phyloP scores from a whole-genome alignment of 1,284 basidiomycete species.

The Takashimella tepidaria region DNA sequence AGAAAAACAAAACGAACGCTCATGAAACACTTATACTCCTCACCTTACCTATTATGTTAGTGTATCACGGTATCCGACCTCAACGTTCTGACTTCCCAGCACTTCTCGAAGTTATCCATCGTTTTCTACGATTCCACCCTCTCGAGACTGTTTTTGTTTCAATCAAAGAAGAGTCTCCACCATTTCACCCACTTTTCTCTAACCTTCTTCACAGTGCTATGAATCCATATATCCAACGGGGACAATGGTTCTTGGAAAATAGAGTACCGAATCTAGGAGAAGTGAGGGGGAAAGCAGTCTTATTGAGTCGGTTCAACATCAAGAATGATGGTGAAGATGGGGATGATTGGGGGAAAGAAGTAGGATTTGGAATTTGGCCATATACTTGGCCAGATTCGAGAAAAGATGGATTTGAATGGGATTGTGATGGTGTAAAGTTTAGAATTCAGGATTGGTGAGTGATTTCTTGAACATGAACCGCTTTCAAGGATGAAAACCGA shows the following conservation, averaged over 20 bases:
- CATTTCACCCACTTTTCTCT: constrained; percentile 54
- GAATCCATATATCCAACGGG: constrained; percentile 51
- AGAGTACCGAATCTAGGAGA: constrained; percentile 70
- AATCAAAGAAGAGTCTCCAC: constrained; percentile 70
- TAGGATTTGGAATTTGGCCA: constrained; percentile 70
- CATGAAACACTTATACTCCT: too few species aligned
- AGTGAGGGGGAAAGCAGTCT: constrained; percentile 70
- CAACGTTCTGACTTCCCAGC: constrained; percentile 60
- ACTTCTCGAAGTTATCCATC: constrained; percentile 54
- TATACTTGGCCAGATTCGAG: constrained; percentile 72
- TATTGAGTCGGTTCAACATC: constrained; percentile 82
- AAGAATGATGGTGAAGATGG: too few species aligned
- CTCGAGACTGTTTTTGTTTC: constrained; percentile 74
- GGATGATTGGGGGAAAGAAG: constrained; percentile 47
- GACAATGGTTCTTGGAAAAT: constrained; percentile 74
- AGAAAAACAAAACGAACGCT: too few species aligned
- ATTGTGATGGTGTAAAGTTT: constrained; percentile 54
- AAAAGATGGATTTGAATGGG: constrained; percentile 67
- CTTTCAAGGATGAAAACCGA: too few species aligned
- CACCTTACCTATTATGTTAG: constrained; percentile 33
- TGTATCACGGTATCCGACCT: constrained; percentile 74
- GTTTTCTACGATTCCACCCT: constrained; percentile 60
- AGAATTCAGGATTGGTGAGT: constrained; percentile 75
- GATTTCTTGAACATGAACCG: too few species aligned
- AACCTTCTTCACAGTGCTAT: constrained; percentile 63